Evolutionary conservation across 106 monocot species (phyloP).

Genomic region (Phalaenopsis equestris): DNA sequence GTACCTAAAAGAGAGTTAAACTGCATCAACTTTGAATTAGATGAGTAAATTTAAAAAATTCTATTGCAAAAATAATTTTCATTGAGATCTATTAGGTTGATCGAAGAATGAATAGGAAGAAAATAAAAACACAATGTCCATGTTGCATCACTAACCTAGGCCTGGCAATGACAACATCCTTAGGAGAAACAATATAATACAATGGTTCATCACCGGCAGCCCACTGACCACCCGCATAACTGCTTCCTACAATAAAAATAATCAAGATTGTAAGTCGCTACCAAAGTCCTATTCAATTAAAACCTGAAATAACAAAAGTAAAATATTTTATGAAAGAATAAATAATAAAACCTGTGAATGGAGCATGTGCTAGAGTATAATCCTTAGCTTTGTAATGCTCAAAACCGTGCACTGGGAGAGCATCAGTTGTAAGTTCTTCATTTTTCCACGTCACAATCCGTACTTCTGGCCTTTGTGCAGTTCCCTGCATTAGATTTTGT

Average conservation of each 20-base stretch:
- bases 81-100: not conserved
- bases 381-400: conserved; percentile 98
- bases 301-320: not conserved
- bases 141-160: conserved; percentile 63
- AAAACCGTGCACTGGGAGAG: conserved; percentile 89
- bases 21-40: not conserved
- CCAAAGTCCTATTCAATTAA: not conserved
- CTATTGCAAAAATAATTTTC: not conserved
- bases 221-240: conserved; percentile 98
- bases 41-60: not conserved
- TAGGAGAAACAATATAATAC: conserved; percentile 96
- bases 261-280: conserved; percentile 2
- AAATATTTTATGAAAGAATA: not conserved
- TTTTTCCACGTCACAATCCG: conserved; percentile 96
- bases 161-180: conserved; percentile 94
- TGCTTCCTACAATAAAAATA: conserved; percentile 59
- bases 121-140: not conserved
- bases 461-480: conserved; percentile 85
- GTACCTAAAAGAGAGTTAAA: not conserved
- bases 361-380: conserved; percentile 92
- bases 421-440: conserved; percentile 96
- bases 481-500: conserved; percentile 43
- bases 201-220: conserved; percentile 96
- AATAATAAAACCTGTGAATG: conserved; percentile 61
- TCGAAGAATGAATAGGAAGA: not conserved